Base-by-base conservation (phyloP, 768 basidiomycete species). In the Rubroboletus satanas region DNA sequence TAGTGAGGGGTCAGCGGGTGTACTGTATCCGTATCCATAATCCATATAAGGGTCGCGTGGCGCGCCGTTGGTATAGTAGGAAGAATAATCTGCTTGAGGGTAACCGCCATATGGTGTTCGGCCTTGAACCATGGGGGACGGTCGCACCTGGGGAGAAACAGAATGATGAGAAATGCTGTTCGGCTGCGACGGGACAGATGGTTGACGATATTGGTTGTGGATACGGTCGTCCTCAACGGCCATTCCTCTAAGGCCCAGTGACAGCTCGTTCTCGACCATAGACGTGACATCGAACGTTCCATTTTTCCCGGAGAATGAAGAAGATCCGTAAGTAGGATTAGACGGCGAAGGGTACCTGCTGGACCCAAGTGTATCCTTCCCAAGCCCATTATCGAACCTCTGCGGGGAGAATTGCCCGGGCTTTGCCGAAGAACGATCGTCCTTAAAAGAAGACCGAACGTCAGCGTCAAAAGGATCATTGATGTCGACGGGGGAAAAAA, bases 161-260 rank as follows among this genome's bases (percentile, higher is more conserved):
- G 69, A 55, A 54, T 62, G 56, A 50, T 71, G 64, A 52, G 69
- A 59, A 49, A 71, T 51, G 57, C 67, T 60, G 56, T 68, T 67
- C 7, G 55, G 59, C 47, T 66, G 74, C 36, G 60, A 68, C 55
- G 55, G 60, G 45, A 63, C 52, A 28, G 68, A 63, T 35, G 66
- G 71, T 48, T 74, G 74, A 52, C 77, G 78, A 54, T 75, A 75
- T 56, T 74, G 74, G 37, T 62, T 60, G 39, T 67, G 64, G 51
- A 67, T 63, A 49, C 73, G 74, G 51, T 83, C 83, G 41, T 83
- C 83, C 61, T 81, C 83, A 18, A 83, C 81, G 7, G 69, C 75
- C 80, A 83, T 83, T 14, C 84, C 84, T 55, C 85, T 80, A 45
- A 88, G 69, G 5, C 82, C 77, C 32, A 80, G 67, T 14, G 83